A percentile compares a stretch with the other conserved stretches of the same genome.
Conservation (phyloP, 2,329 filamentous ascomycete genomes). For the Parastagonospora avenae region DNA sequence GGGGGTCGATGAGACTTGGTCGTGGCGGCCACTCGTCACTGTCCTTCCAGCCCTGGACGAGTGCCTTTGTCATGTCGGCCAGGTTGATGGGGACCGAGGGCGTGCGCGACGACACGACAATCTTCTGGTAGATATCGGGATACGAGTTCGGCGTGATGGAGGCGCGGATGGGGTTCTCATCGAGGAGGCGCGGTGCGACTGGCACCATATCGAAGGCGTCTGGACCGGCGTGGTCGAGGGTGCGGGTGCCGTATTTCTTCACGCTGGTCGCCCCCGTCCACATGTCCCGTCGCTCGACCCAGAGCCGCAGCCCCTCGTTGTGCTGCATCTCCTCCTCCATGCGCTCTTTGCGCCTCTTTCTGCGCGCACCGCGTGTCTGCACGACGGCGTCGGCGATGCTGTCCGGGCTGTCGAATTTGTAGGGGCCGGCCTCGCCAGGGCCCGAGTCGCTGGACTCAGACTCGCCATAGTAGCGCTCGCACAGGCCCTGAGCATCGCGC, state of each 20-base stretch:
- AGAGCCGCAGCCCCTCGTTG: constrained; percentile 84
- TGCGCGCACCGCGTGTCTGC: constrained; percentile 36
- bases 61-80: constrained; percentile 75
- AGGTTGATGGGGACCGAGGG: constrained; percentile 90
- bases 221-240: constrained; percentile 8
- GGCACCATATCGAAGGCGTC: constrained; percentile 62
- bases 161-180: constrained; percentile 75
- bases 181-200: constrained; percentile 72
- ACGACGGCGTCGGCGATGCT: constrained; percentile 48
- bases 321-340: constrained; percentile 59
- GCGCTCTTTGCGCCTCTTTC: constrained; percentile 42
- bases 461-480: constrained; percentile 52
- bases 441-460: constrained; percentile 29
- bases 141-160: constrained; percentile 77
- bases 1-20: constrained; percentile 55
- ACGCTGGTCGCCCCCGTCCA: constrained; percentile 77
- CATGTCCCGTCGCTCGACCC: constrained; percentile 74
- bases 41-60: constrained; percentile 89
- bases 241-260: constrained; percentile 42
- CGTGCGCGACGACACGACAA: constrained; percentile 77
- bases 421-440: constrained; percentile 35
- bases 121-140: constrained; percentile 84
- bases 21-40: constrained; percentile 91
- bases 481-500: constrained; percentile 42
- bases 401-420: constrained; percentile 54